Conservation (phyloP, 345 rosid species). For the Anastatica hierochuntica region DNA sequence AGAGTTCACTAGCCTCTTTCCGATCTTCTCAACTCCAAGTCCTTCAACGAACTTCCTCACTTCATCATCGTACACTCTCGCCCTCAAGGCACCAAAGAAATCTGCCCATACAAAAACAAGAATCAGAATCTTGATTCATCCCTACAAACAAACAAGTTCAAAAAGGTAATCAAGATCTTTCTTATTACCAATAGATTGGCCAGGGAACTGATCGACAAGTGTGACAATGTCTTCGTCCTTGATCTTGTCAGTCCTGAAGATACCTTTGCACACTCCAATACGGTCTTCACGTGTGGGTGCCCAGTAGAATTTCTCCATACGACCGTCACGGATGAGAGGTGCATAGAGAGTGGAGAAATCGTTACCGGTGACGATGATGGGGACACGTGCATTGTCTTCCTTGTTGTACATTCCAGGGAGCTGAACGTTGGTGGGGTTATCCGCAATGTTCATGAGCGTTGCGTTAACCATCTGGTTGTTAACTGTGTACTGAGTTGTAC, state of each 20-base stretch:
- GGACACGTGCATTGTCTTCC: slow-evolving; percentile 91
- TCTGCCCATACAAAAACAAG: slow-evolving; percentile 31
- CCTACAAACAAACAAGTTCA: background rate
- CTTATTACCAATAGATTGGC: slow-evolving; percentile 76
- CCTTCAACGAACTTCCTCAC: slow-evolving; percentile 78
- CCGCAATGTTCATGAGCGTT: slow-evolving; percentile 99
- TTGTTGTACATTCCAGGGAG: slow-evolving; percentile 99
- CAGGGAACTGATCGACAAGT: slow-evolving; percentile 85
- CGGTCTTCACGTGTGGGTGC: slow-evolving; percentile 94
- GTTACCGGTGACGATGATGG: slow-evolving; percentile 92
- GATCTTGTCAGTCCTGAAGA: slow-evolving; percentile 60
- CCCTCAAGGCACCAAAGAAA: slow-evolving; percentile 92
- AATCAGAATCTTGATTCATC: background rate
- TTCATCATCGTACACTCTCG: slow-evolving; percentile 93
- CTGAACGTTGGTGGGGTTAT: slow-evolving; percentile 85
- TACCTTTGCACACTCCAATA: slow-evolving; percentile 83
- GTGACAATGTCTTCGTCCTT: slow-evolving; percentile 42
- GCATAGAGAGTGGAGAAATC: slow-evolving; percentile 96
- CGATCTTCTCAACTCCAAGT: slow-evolving; percentile 50
- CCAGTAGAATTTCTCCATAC: slow-evolving; percentile 99
- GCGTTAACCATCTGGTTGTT: slow-evolving; percentile 99
- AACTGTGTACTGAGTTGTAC: slow-evolving; percentile 93
- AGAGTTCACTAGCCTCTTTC: slow-evolving; percentile 89
- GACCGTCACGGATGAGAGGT: slow-evolving; percentile 98
- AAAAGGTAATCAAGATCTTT: background rate